Conservation (phyloP, 2,329 filamentous ascomycete genomes). For the Phoma sp. region DNA sequence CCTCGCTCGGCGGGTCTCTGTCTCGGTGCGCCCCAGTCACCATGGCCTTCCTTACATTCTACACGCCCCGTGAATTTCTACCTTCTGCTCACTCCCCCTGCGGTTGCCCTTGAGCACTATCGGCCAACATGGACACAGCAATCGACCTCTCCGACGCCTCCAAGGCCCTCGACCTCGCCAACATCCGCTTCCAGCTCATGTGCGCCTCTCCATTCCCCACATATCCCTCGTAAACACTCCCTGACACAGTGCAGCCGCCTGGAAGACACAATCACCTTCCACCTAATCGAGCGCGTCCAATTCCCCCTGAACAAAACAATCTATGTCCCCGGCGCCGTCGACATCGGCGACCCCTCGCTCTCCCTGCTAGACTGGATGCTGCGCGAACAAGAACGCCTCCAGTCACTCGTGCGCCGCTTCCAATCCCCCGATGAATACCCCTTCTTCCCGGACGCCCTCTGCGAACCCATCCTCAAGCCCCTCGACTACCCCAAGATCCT, state of each 20-base stretch:
- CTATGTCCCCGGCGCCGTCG: conserved; percentile 81
- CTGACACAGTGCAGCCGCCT: conserved; percentile 70
- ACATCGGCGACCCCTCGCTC: conserved; percentile 74
- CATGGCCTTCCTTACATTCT: background rate
- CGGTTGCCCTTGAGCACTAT: no score
- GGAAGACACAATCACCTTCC: conserved; percentile 97
- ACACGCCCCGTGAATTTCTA: no score
- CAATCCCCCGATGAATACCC: conserved; percentile 97
- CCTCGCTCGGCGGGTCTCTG: conserved; percentile 3
- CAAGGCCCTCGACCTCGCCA: conserved; percentile 85
- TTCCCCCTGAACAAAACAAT: conserved; percentile 91
- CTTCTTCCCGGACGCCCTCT: conserved; percentile 86
- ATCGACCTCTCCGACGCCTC: conserved; percentile 87
- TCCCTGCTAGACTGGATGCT: conserved; percentile 96
- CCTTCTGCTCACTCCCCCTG: no score
- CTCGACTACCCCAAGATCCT: conserved; percentile 88
- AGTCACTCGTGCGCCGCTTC: conserved; percentile 92
- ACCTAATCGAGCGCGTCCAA: conserved; percentile 96
- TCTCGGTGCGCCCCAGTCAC: background rate
- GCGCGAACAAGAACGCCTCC: conserved; percentile 84
- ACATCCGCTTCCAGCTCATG: conserved; percentile 95
- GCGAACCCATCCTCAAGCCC: conserved; percentile 83
- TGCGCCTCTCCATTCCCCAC: conserved; percentile 57
- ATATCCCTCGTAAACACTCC: background rate
- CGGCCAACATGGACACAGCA: conserved; percentile 80